phyloP scores from a whole-genome alignment of 2,329 filamentous ascomycete genomes.

The Tolypocladium paradoxum region DNA sequence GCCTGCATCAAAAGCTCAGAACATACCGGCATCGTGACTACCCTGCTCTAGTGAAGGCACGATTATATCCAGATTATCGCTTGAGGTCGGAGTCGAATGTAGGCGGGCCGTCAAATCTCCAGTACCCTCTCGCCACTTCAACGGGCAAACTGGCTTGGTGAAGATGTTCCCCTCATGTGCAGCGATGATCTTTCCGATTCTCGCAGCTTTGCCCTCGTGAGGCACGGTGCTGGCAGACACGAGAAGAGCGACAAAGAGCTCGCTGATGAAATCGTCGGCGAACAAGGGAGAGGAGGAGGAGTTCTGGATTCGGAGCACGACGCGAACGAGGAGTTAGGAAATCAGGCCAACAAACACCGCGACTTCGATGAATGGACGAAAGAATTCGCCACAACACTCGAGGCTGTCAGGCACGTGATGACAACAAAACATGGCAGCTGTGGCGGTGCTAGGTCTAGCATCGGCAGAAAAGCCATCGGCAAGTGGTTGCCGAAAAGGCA shows the following conservation, averaged over 20 bases:
- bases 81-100: background rate
- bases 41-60: background rate
- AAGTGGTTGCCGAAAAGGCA: background rate
- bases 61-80: background rate
- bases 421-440: background rate
- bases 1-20: background rate
- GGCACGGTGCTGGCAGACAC: background rate
- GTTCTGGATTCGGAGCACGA: background rate
- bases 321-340: background rate
- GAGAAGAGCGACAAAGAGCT: background rate
- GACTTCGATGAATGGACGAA: background rate
- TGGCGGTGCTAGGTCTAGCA: too few species aligned
- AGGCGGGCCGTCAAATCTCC: background rate
- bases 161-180: background rate
- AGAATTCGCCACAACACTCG: background rate
- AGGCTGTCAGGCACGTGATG: background rate
- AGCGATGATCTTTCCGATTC: background rate
- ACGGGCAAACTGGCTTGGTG: background rate
- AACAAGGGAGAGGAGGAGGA: background rate
- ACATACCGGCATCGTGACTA: constrained; percentile 5
- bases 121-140: background rate
- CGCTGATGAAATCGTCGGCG: background rate
- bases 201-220: background rate
- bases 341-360: background rate
- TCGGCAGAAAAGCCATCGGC: too few species aligned